Evolutionary conservation across 2,329 filamentous ascomycete genomes (phyloP), one percentile per base, ranked within the genome.

Genomic region (Colletotrichum spaethianum): DNA sequence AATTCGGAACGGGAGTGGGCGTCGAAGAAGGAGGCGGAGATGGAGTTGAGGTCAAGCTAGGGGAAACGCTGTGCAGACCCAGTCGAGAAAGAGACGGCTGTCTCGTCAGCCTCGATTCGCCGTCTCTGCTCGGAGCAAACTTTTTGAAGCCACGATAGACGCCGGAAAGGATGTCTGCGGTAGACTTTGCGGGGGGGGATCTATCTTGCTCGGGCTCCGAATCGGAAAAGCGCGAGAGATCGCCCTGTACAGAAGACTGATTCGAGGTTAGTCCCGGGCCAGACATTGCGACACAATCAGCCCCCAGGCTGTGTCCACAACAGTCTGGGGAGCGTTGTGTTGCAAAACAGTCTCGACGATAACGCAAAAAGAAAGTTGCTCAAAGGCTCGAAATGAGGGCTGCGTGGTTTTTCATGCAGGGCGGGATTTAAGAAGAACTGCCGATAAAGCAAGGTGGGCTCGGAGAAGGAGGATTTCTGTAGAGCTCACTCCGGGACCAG

Each of bases 121-220:
- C 84, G 63, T 86, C 84, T 59, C 83, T 82, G 53, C 78, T 79
- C 18, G 82, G 83, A 8, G 86, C 82, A 53, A 86, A 82, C 75
- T 84, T 88, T 76, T 83, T 86, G 74, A 88, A 81, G 73, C 86
- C 86, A 74, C 86, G 86, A 77, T 88, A 87, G 75, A 88, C 85
- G 75, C 85, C 85, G 56, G 86, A 85, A 65, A 89, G 77, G 70
- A 88, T 79, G 65, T 89, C 86, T 73, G 86, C 83, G 28, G 85
- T 76, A 0, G 85, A 83, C 78, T 84, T 80, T 44, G 48, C 59
- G 33, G 64, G 63, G 31, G 73, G 69, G 46, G 66, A 60, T 50
- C 66, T 57, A 56, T 76, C 74, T 40, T 84, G 80, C 75, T 87
- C 85, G 75, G 80, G 77, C 68, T 86, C 83, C 70, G 83, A 82